Evolutionary conservation across 345 rosid genomes (phyloP).

Genomic region (Moringa oleifera): DNA sequence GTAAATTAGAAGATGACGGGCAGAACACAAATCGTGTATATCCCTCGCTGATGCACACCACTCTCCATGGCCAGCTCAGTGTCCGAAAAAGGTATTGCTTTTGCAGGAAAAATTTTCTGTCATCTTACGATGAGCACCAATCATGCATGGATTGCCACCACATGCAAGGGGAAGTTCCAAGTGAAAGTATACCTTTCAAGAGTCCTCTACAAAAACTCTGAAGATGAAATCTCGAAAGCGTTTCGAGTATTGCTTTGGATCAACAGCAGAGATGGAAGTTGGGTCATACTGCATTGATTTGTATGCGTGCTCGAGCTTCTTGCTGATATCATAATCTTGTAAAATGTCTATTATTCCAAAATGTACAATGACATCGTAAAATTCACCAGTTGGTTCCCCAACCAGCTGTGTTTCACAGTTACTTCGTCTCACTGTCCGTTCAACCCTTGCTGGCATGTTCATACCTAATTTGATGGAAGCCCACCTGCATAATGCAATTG

Average conservation of each 20-base stretch:
- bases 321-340: constrained; percentile 97
- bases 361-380: constrained; percentile 61
- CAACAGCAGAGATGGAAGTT: constrained; percentile 95
- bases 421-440: constrained; percentile 63
- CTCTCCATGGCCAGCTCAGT: not conserved
- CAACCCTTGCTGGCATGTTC: constrained; percentile 74
- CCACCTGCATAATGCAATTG: constrained; percentile 42
- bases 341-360: constrained; percentile 94
- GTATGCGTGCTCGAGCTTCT: constrained; percentile 98
- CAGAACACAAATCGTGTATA: not conserved
- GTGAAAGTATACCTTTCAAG: constrained; percentile 32
- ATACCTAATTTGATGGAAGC: constrained; percentile 65
- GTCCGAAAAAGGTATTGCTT: not conserved
- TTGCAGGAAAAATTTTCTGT: constrained; percentile 5
- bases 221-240: constrained; percentile 89
- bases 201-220: constrained; percentile 75
- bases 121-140: constrained; percentile 12
- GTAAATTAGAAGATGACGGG: constrained; percentile 15
- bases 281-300: constrained; percentile 96
- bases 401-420: constrained; percentile 65
- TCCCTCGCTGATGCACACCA: constrained; percentile 5
- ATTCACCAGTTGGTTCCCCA: constrained; percentile 87
- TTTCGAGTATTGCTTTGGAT: constrained; percentile 87
- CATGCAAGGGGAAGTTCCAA: constrained; percentile 15
- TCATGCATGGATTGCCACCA: constrained; percentile 21